Conservation (phyloP, 2,329 filamentous ascomycete genomes). For the Fusarium burgessii region DNA sequence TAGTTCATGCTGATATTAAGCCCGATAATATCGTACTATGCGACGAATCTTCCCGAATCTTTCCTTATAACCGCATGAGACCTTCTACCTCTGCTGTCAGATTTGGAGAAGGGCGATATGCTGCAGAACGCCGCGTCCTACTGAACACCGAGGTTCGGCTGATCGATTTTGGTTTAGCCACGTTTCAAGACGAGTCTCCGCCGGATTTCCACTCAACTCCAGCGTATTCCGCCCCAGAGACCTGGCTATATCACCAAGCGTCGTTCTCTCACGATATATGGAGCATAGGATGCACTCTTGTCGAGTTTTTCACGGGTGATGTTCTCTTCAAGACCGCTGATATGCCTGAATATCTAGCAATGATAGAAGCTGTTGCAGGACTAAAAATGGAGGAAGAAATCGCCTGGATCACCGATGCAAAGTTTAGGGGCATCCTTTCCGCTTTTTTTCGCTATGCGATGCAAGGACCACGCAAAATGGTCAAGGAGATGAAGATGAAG, state of each 20-base stretch:
- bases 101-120: slow-evolving; percentile 61
- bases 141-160: slow-evolving; percentile 76
- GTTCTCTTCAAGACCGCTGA: slow-evolving; percentile 78
- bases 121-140: slow-evolving; percentile 71
- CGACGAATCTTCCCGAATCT: slow-evolving; percentile 73
- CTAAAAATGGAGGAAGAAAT: slow-evolving; percentile 68
- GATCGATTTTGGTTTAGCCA: slow-evolving; percentile 78
- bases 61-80: slow-evolving; percentile 76
- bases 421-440: neutral
- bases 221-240: slow-evolving; percentile 75
- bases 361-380: slow-evolving; percentile 77
- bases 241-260: slow-evolving; percentile 71
- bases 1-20: slow-evolving; percentile 89
- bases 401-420: neutral
- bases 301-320: slow-evolving; percentile 78
- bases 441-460: neutral
- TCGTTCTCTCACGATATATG: slow-evolving; percentile 78
- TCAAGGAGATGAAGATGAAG: slow-evolving; percentile 64
- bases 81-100: slow-evolving; percentile 67
- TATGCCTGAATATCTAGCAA: slow-evolving; percentile 77
- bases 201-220: slow-evolving; percentile 73
- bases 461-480: neutral
- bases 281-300: slow-evolving; percentile 78
- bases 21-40: slow-evolving; percentile 77
- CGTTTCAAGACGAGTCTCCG: slow-evolving; percentile 78